phyloP scores from a whole-genome alignment of 495 filamentous ascomycete genomes.

The Xylaria palmicola region DNA sequence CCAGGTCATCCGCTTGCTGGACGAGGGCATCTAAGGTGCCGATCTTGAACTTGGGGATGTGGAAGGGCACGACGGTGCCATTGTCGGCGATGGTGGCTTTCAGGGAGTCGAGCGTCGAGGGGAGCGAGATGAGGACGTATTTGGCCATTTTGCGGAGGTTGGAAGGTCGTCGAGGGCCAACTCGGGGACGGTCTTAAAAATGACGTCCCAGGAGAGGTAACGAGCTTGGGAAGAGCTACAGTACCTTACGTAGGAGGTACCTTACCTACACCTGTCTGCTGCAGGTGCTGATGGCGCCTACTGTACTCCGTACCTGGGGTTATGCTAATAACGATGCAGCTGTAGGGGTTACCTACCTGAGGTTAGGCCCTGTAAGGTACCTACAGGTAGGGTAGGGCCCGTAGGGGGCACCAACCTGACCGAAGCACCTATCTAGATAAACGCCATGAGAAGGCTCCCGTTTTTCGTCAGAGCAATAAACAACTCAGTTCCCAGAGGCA shows the following conservation, averaged over 20 bases:
- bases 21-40: constrained; percentile 95
- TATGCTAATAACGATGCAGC: not conserved
- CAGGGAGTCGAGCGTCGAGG: constrained; percentile 62
- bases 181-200: constrained; percentile 10
- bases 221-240: not conserved
- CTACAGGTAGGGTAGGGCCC: too few relatives aligned
- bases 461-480: too few relatives aligned
- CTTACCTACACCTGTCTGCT: not conserved
- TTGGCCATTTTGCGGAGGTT: constrained; percentile 28
- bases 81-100: constrained; percentile 72
- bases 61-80: constrained; percentile 73
- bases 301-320: too few relatives aligned
- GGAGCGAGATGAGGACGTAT: constrained; percentile 51
- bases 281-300: not conserved
- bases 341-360: too few relatives aligned
- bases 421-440: too few relatives aligned
- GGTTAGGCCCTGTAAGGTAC: too few relatives aligned
- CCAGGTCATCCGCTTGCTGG: constrained; percentile 91
- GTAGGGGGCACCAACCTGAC: too few relatives aligned
- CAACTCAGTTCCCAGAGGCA: too few relatives aligned
- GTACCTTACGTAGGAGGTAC: not conserved
- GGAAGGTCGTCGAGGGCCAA: constrained; percentile 13
- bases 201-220: constrained; percentile 11
- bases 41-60: constrained; percentile 94
- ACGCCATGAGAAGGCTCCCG: too few relatives aligned